Conservation (phyloP, 2,329 filamentous ascomycete species). For the Sclerotiophoma versabilis region DNA sequence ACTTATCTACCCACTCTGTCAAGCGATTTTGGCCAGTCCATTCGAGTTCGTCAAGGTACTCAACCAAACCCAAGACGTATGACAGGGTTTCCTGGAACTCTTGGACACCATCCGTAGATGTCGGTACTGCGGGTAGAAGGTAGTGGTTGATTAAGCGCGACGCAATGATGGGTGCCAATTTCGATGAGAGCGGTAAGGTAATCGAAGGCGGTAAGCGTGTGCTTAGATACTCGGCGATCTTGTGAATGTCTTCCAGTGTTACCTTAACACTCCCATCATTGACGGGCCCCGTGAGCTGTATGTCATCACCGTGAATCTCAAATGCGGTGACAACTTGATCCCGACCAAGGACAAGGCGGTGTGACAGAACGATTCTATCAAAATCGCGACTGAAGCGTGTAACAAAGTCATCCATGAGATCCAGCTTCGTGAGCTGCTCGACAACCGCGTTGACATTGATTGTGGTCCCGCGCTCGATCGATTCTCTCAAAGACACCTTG, state of each 20-base stretch:
- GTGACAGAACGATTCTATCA: constrained; percentile 66
- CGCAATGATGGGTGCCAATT: constrained; percentile 74
- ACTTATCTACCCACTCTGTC: constrained; percentile 79
- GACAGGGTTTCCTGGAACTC: constrained; percentile 75
- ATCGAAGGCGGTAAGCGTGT: constrained; percentile 59
- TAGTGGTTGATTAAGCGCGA: constrained; percentile 74
- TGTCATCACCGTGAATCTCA: constrained; percentile 43
- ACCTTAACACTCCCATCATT: constrained; percentile 39
- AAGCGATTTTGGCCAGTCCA: constrained; percentile 71
- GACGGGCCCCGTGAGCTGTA: constrained; percentile 38
- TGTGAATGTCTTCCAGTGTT: constrained; percentile 42
- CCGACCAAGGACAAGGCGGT: constrained; percentile 59
- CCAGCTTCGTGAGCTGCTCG: constrained; percentile 47
- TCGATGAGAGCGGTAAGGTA: constrained; percentile 65
- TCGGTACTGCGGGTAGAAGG: constrained; percentile 78
- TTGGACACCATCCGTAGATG: constrained; percentile 73
- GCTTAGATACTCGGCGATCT: constrained; percentile 60
- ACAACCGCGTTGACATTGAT: constrained; percentile 45
- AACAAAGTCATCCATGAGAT: constrained; percentile 59
- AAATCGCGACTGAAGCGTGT: constrained; percentile 68
- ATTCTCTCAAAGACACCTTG: constrained; percentile 64
- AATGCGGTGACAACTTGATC: constrained; percentile 44
- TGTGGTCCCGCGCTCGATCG: constrained; percentile 47
- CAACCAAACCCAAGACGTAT: constrained; percentile 69
- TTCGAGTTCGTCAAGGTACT: constrained; percentile 65